Evolutionary conservation across 805 yeast genomes (phyloP), one percentile per base, ranked within the genome.

Genomic region (Nakazawaea ernobii): DNA sequence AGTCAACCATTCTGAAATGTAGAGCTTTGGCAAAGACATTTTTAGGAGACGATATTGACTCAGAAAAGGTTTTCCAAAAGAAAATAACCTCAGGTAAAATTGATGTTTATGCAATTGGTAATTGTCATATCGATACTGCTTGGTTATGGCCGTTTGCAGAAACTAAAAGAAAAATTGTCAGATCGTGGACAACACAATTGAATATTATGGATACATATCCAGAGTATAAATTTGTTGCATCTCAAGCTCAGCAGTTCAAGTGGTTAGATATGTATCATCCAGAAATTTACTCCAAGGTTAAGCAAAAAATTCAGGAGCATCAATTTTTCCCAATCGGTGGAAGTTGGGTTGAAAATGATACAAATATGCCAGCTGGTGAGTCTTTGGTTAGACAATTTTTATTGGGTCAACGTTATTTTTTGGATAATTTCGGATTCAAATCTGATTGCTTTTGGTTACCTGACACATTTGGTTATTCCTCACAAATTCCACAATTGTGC

Each of bases 121-220:
- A 94, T 62, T 94, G 98, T 63, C 98, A 91, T 63, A 91, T 91
- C 56, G 99, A 92, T 60, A 92, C 98, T 14, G 98, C 98, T 13
- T 92, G 99, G 99, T 73, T 90, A 49, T 92, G 99, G 99, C 98
- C 97, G n/a, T 92, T 85, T 71, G 97, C 96, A 2, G 97, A 94
- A 62, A 89, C 98, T 1, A 84, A 86, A 56, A 78, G 98, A 45
- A 92, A 92, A 61, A 80, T 92, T 47, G 96, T 91, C 2, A 76
- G 99, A 54, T 88, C 96, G 6, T 92, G 98, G 98, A 83, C 96
- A 0, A 80, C 96, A 8, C 99, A 92, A 68, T 70, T 92, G 44
- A 83, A 88, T 46, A 66, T 94, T 42, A 79, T 94, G 59, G 92
- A 89, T 46, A 73, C 80, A 55, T 92, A 89, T 56, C 97, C 98